Evolutionary conservation across 2,329 filamentous ascomycete genomes (phyloP).

Genomic region (Juglanconis sp.): DNA sequence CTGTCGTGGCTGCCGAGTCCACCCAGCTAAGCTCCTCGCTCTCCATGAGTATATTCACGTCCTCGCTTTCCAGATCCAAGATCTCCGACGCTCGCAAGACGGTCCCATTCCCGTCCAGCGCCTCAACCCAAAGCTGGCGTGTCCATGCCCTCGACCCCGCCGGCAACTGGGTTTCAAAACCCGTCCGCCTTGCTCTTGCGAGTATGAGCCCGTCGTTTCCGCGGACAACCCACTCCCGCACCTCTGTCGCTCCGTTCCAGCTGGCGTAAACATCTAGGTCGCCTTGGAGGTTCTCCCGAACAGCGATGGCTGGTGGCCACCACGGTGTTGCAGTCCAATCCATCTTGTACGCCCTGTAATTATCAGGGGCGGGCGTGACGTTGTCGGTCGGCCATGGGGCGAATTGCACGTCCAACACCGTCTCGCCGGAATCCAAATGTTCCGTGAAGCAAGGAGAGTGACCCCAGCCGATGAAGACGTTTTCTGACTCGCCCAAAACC

Average conservation of each 20-base stretch:
- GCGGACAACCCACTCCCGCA: conserved; percentile 15
- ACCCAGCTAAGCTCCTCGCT: not conserved
- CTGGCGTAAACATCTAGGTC: conserved; percentile 27
- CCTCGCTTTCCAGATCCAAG: not conserved
- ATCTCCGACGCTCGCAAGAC: not conserved
- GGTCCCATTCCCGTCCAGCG: not conserved
- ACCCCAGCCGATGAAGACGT: conserved; percentile 43
- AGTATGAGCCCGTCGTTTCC: not conserved
- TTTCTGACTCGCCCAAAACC: not conserved
- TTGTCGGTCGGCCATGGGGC: conserved; percentile 24
- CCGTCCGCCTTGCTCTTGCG: not conserved
- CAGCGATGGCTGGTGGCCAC: conserved; percentile 21
- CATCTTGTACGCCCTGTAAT: conserved; percentile 26
- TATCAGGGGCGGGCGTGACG: conserved; percentile 6
- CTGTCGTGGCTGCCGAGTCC: not conserved
- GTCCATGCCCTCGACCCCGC: not conserved
- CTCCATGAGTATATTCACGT: not conserved
- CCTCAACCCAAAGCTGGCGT: not conserved
- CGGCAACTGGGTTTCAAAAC: not conserved
- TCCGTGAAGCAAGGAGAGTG: conserved; percentile 44
- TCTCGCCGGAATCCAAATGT: conserved; percentile 33
- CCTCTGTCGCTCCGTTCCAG: conserved; percentile 32
- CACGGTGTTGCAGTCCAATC: conserved; percentile 24
- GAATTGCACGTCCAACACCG: conserved; percentile 40
- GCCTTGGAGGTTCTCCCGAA: conserved; percentile 14